phyloP scores from a whole-genome alignment of 2,329 filamentous ascomycete species.

The Teratosphaeria zuluensis region DNA sequence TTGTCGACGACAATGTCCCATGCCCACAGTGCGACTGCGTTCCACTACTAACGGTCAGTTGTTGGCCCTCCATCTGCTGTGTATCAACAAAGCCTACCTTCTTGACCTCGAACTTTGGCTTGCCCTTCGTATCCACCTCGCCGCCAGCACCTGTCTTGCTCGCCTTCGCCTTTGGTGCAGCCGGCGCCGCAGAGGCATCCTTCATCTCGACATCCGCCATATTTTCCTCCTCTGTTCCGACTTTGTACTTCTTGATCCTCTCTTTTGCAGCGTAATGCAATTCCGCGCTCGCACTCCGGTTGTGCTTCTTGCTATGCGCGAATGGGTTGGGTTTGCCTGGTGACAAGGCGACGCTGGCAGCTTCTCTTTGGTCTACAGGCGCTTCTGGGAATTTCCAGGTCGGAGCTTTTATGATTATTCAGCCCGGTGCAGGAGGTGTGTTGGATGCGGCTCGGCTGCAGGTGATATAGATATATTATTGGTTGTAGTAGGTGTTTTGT shows the following conservation, averaged over 20 bases:
- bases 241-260: background rate
- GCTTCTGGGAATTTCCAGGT: background rate
- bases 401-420: background rate
- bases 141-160: slow-evolving; percentile 35
- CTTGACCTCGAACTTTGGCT: slow-evolving; percentile 98
- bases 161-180: slow-evolving; percentile 42
- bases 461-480: background rate
- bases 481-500: background rate
- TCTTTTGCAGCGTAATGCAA: background rate
- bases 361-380: background rate
- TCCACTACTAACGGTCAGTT: slow-evolving; percentile 60
- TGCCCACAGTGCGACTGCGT: slow-evolving; percentile 94
- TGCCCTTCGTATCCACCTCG: slow-evolving; percentile 52
- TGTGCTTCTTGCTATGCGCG: background rate
- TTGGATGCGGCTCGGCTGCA: background rate
- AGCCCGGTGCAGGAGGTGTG: background rate
- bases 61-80: background rate
- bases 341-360: background rate
- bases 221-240: background rate
- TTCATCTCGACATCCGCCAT: slow-evolving; percentile 99
- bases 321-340: background rate
- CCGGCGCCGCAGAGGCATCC: slow-evolving; percentile 59
- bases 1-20: slow-evolving; percentile 99
- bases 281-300: background rate
- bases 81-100: slow-evolving; percentile 54